These are phyloP conservation scores for Stagonosporopsis rhizophila DNA, from an alignment of 2,329 filamentous ascomycete species.

Conservation along the genomic window DNA sequence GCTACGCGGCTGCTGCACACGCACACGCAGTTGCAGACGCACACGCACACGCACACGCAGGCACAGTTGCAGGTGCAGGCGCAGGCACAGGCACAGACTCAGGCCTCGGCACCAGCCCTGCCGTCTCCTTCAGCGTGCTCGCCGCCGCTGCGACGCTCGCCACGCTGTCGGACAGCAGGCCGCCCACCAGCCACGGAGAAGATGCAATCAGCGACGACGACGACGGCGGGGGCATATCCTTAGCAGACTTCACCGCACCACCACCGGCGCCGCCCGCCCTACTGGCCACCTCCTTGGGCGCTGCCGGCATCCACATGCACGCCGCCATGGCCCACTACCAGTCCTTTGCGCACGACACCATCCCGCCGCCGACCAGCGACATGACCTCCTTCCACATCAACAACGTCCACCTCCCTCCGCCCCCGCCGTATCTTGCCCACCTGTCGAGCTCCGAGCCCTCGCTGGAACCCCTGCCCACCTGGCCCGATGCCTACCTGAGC, in stretches of 20 bases:
- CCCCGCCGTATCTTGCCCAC: slow-evolving; percentile 20
- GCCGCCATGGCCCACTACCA: slow-evolving; percentile 27
- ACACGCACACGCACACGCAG: too few species aligned
- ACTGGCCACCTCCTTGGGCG: slow-evolving; percentile 1
- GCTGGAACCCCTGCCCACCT: slow-evolving; percentile 32
- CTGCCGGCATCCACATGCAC: slow-evolving; percentile 19
- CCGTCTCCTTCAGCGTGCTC: neutral
- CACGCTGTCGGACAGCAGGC: slow-evolving; percentile 39
- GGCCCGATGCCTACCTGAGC: slow-evolving; percentile 39
- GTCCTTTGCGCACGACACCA: slow-evolving; percentile 18
- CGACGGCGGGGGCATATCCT: slow-evolving; percentile 37
- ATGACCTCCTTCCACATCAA: slow-evolving; percentile 24
- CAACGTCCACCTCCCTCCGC: slow-evolving; percentile 20
- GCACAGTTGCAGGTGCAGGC: too few species aligned
- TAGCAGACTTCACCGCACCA: slow-evolving; percentile 23
- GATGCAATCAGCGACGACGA: slow-evolving; percentile 28
- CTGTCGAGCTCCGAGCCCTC: slow-evolving; percentile 27
- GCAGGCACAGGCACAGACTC: slow-evolving; percentile 2
- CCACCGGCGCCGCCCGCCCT: slow-evolving; percentile 14
- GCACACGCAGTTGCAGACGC: neutral
- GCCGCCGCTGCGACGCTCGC: slow-evolving; percentile 40
- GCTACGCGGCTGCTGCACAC: slow-evolving; percentile 16
- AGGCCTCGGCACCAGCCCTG: neutral
- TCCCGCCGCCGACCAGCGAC: slow-evolving; percentile 16
- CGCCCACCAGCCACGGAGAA: slow-evolving; percentile 36